These are phyloP conservation scores for Coemansia sp. DNA, from an alignment of 192 early-diverging fungal genomes.

Conservation along the genomic window DNA sequence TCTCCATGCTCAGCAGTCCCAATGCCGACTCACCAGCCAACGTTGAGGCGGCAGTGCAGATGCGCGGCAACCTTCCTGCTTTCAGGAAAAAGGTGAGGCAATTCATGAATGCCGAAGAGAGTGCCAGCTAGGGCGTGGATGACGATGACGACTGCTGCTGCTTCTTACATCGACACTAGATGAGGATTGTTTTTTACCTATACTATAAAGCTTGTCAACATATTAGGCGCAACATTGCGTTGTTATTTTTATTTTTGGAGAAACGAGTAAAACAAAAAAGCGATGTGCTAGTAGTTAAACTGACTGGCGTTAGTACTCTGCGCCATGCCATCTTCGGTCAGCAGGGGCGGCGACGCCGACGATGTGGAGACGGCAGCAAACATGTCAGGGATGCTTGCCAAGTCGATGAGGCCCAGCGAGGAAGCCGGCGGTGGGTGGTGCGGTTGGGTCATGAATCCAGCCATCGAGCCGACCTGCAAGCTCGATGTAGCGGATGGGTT, in stretches of 20 bases:
- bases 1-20: conserved; percentile 86
- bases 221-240: no score
- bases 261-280: background rate
- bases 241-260: background rate
- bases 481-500: background rate
- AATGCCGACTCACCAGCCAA: conserved; percentile 97
- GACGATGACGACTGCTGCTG: no score
- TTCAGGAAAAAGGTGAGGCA: conserved; percentile 79
- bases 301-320: background rate
- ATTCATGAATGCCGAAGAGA: background rate
- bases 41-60: conserved; percentile 89
- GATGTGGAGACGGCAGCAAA: conserved; percentile 15
- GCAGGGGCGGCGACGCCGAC: background rate
- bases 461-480: conserved; percentile 42
- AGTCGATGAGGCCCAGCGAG: conserved; percentile 29
- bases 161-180: no score
- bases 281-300: background rate
- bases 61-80: conserved; percentile 62
- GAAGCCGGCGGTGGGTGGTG: conserved; percentile 2
- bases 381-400: conserved; percentile 30
- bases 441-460: conserved; percentile 16
- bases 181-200: no score
- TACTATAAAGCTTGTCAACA: background rate
- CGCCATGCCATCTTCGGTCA: background rate
- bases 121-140: no score